phyloP scores from a whole-genome alignment of 768 basidiomycete genomes.

The Mycena chlorophos region DNA sequence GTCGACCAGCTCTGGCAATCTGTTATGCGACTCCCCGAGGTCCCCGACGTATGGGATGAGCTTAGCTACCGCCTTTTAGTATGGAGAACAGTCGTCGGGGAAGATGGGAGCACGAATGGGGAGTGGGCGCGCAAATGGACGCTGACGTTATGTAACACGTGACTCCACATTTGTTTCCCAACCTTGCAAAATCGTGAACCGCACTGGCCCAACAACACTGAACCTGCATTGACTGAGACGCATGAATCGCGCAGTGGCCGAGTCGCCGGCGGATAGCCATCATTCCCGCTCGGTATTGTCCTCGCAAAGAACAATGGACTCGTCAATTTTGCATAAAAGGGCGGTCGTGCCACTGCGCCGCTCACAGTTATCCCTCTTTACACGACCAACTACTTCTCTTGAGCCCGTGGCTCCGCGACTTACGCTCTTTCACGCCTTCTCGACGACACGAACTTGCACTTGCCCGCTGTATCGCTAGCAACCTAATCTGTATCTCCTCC shows the following conservation, averaged over 20 bases:
- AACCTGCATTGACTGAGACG: no score
- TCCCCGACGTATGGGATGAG: constrained; percentile 44
- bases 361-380: not conserved
- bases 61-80: constrained; percentile 56
- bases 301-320: no score
- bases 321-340: not conserved
- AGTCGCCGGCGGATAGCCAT: no score
- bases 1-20: constrained; percentile 61
- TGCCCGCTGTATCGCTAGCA: constrained; percentile 19
- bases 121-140: constrained; percentile 58
- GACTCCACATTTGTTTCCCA: not conserved
- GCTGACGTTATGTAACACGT: constrained; percentile 24
- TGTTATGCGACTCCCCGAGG: constrained; percentile 42
- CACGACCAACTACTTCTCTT: not conserved
- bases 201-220: no score
- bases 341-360: not conserved
- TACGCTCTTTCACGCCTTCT: not conserved
- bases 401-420: not conserved
- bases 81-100: constrained; percentile 52
- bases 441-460: not conserved
- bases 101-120: constrained; percentile 36
- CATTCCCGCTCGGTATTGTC: no score
- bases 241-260: no score
- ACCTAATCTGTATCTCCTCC: constrained; percentile 13
- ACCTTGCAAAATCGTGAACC: not conserved